Base-by-base conservation (phyloP, 106 monocot species). In the Acorus calamus region DNA sequence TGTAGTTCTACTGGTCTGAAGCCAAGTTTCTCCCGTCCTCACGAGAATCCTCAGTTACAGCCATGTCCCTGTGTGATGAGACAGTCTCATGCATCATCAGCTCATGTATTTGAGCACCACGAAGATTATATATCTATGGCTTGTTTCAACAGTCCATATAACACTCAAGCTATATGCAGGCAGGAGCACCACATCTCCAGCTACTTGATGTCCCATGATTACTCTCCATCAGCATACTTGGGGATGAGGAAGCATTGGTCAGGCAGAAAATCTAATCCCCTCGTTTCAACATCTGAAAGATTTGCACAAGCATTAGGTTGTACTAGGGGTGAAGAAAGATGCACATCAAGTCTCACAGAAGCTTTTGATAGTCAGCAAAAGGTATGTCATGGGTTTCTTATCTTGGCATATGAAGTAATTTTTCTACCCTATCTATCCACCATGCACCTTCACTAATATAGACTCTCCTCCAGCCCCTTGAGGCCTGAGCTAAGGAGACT, bases 181-280 rank as follows among this genome's bases (percentile, higher is more conserved):
- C 63, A 80, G 69, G 83, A 91, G 60, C 86, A 84, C 44, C 89
- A 61, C 7, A 78, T 72, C 70, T 83, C 83, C 48, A 84, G 77
- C 55, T 86, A 77, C 60, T 48, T 83, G 62, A 46, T 79, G 42
- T 78, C 89, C 61, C 71, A 66, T n/a, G 64, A 73, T 54, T 65
- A 65, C 47, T 45, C 73, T 70, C 68, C 62, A 12, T 42, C 69
- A 8, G 51, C 65, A 65, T 65, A 57, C 75, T 59, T 14, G 52
- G 60, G 58, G 49, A 64, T 42, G 55, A 71, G 46, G 46, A 53
- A 59, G 7, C 60, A 59, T 7, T 60, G 60, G 69, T 7, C 43
- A 65, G 43, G 55, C 63, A 62, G 53, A 58, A 74, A 68, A 12
- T 49, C 65, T 3, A 62, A 28, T 54, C 47, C 62, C 49, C 65